Evolutionary conservation across 2,329 filamentous ascomycete species (phyloP).

Genomic region (Hymenoscyphus repandus): DNA sequence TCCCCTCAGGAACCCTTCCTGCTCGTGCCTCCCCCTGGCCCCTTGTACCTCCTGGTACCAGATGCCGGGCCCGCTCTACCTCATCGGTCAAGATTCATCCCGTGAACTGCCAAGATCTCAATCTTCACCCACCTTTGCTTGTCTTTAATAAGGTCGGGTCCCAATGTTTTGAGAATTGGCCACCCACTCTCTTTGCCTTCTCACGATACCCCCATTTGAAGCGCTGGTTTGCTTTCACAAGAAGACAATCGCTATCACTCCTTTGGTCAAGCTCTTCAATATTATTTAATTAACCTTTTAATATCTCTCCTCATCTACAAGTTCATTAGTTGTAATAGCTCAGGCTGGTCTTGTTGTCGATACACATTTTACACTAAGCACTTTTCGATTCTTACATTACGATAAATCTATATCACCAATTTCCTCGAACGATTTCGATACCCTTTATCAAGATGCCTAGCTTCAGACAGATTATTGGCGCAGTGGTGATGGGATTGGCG

Average conservation of each 20-base stretch:
- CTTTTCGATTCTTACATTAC: conserved; percentile 2
- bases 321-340: conserved; percentile 21
- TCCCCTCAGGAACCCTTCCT: background rate
- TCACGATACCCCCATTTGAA: conserved; percentile 22
- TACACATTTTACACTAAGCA: conserved; percentile 12
- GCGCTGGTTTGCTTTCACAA: conserved; percentile 32
- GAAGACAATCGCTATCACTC: conserved; percentile 26
- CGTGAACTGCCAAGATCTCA: conserved; percentile 17
- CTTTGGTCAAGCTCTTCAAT: conserved; percentile 16
- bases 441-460: conserved; percentile 25
- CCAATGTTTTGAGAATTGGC: conserved; percentile 14
- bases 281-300: conserved; percentile 15
- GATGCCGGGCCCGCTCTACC: conserved; percentile 6
- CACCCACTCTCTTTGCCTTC: conserved; percentile 14
- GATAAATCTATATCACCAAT: background rate
- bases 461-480: conserved; percentile 26
- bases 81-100: conserved; percentile 22
- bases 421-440: background rate
- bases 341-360: conserved; percentile 30
- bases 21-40: background rate
- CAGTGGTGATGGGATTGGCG: conserved; percentile 24
- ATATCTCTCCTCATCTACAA: conserved; percentile 9
- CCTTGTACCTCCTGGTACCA: background rate
- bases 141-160: conserved; percentile 17
- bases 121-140: background rate